Evolutionary conservation across 805 yeast genomes (phyloP).

Genomic region (Komagataella phaffii): DNA sequence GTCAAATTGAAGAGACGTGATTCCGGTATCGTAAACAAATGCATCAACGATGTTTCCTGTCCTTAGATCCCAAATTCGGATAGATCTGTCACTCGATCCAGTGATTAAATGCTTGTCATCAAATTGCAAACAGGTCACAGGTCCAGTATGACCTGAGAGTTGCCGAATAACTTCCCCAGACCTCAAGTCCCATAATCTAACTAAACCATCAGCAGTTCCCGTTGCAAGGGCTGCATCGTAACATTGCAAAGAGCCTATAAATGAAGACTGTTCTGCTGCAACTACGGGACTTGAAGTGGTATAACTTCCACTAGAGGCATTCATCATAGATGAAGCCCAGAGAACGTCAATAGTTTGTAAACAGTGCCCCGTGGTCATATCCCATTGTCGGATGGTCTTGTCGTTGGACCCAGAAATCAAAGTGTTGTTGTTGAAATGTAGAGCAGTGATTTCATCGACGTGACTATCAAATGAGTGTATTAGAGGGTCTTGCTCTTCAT

Average conservation of each 20-base stretch:
- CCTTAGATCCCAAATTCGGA: constrained; percentile 64
- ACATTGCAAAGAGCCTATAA: constrained; percentile 57
- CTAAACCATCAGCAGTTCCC: constrained; percentile 66
- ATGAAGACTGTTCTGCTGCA: constrained; percentile 15
- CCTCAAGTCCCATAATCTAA: constrained; percentile 66
- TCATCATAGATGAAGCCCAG: constrained; percentile 34
- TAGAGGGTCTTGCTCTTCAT: constrained; percentile 19
- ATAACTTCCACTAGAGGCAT: constrained; percentile 4
- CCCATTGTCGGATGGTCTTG: constrained; percentile 68
- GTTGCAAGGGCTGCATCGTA: constrained; percentile 69
- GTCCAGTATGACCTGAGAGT: constrained; percentile 54
- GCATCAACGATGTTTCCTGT: constrained; percentile 51
- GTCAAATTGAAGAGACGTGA: constrained; percentile 48
- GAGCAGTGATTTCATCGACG: constrained; percentile 50
- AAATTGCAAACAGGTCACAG: constrained; percentile 56
- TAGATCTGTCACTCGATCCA: constrained; percentile 48
- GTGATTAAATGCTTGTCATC: constrained; percentile 53
- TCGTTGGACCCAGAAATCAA: constrained; percentile 62
- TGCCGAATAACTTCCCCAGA: constrained; percentile 52
- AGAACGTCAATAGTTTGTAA: constrained; percentile 57
- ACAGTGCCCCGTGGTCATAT: constrained; percentile 49
- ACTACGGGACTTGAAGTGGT: constrained; percentile 3
- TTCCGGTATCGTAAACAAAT: constrained; percentile 45
- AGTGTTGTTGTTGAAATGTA: constrained; percentile 37
- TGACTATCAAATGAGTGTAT: constrained; percentile 47